A percentile compares a stretch with the other conserved stretches of the same genome.
These are phyloP conservation scores for Kodamaea plutei DNA, from an alignment of 1,139 yeast species.

Conservation along the genomic window DNA sequence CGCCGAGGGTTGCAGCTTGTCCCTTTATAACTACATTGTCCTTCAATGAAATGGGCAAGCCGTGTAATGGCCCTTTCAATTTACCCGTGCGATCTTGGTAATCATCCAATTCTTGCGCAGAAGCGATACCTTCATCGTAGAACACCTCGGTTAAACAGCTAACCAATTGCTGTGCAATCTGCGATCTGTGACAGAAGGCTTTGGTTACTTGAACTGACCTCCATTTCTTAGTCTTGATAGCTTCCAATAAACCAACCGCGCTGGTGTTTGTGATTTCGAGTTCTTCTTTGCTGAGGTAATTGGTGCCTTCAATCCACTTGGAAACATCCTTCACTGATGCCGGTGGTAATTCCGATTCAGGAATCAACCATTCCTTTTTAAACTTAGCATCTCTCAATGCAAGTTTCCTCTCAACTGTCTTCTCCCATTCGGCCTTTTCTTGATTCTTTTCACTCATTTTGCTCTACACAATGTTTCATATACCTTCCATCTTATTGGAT, in stretches of 20 bases:
- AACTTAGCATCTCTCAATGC: conserved; percentile 32
- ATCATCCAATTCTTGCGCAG: conserved; percentile 26
- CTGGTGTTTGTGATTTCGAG: conserved; percentile 32
- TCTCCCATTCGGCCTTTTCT: too few species aligned
- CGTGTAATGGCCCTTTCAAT: conserved; percentile 31
- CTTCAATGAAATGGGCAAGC: conserved; percentile 39
- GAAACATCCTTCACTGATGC: conserved; percentile 33
- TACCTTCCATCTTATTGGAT: too few species aligned
- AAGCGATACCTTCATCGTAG: conserved; percentile 27
- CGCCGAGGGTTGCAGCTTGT: conserved; percentile 49
- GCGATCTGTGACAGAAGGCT: conserved; percentile 38
- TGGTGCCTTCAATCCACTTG: conserved; percentile 26
- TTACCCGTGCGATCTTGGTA: conserved; percentile 21
- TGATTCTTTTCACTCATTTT: not conserved
- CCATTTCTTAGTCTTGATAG: conserved; percentile 25
- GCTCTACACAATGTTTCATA: too few species aligned
- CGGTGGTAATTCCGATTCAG: conserved; percentile 28
- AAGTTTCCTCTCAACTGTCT: conserved; percentile 31
- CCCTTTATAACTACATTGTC: conserved; percentile 47
- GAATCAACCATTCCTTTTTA: conserved; percentile 36
- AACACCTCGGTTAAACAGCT: conserved; percentile 33
- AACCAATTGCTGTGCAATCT: conserved; percentile 43
- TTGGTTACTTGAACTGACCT: conserved; percentile 30
- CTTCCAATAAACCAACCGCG: conserved; percentile 31
- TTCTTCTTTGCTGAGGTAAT: conserved; percentile 24